Base-by-base conservation (phyloP, 345 rosid species). In the Arabidopsis suecica region DNA sequence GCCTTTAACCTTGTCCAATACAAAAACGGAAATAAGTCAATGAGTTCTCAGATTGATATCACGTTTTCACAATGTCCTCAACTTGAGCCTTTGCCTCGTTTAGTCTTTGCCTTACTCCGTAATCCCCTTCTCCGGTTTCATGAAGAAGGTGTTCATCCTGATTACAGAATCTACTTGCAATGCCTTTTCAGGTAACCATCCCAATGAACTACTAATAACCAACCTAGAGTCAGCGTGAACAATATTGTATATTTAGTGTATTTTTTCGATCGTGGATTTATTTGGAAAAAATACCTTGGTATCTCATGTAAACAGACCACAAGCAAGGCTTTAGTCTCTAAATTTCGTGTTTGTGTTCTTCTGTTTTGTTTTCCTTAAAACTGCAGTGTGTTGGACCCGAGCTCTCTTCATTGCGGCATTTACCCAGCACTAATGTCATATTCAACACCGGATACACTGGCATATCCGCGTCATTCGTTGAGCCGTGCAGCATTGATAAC, bases 81-180 rank as follows among this genome's bases (percentile, higher is more conserved):
- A 72, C 85, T 95, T 62, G 93, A 90, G 82, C 84, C 83, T n/a
- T 77, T 95, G 68, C 93, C 99, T 72, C 93, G 90, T 18, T 84
- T 95, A 79, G 86, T 90, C 76, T 95, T 95, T 78, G 99, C 98
- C 65, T 77, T 95, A 73, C 98, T 95, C 47, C 89, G 98, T 59
- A 92, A 92, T 63, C 98, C 96, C 64, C 93, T 95, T 79, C 89
- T 90, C 61, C 94, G 89, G 70, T 87, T 90, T 79, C 97, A 95
- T 72, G 98, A 95, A 85, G 98, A 95, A 88, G 99, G 97, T 56
- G 98, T 92, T 72, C 99, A 95, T 80, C 99, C 97, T 50, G 96
- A 95, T 78, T 90, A 88, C 75, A 84, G 94, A 78, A 92, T 95
- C 79, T 92, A 89, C 80, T 75, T 95, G 71, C 99, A 92, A 68